A percentile compares a stretch with the other conserved stretches of the same genome.
phyloP scores from a whole-genome alignment of 345 rosid species.

The Murraya koenigii region DNA sequence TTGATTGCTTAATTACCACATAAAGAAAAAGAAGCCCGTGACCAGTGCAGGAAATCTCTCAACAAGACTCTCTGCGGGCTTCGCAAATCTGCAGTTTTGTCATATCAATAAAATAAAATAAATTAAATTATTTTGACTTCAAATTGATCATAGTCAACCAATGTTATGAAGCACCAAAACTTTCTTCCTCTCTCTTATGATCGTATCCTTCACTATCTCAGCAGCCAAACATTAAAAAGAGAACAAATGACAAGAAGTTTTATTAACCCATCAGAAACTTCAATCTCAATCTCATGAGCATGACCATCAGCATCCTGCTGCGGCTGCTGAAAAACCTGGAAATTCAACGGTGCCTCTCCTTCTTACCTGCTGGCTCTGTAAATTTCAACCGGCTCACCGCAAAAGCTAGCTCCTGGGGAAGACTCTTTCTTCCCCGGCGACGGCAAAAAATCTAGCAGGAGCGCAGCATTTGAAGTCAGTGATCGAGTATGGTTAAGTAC shows the following conservation, averaged over 20 bases:
- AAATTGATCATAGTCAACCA: neutral
- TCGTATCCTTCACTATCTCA: conserved; percentile 10
- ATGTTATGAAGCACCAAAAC: neutral
- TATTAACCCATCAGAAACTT: conserved; percentile 20
- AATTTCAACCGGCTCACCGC: conserved; percentile 16
- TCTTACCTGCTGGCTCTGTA: conserved; percentile 20
- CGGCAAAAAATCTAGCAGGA: conserved; percentile 26
- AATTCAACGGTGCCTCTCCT: conserved; percentile 21
- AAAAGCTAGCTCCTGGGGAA: conserved; percentile 5
- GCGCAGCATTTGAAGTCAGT: conserved; percentile 11
- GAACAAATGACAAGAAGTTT: neutral
- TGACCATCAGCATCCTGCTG: conserved; percentile 42
- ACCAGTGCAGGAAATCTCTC: conserved; percentile 48
- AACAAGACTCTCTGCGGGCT: conserved; percentile 44
- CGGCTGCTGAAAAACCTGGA: conserved; percentile 34
- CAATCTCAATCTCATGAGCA: conserved; percentile 15
- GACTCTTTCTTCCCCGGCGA: conserved; percentile 16
- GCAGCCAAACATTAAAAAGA: conserved; percentile 19
- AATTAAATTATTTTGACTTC: neutral
- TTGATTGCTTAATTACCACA: conserved; percentile 31
- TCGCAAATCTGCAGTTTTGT: conserved; percentile 34
- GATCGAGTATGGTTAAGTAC: conserved; percentile 16
- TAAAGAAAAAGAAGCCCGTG: conserved; percentile 55
- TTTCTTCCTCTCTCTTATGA: neutral
- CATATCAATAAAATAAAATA: neutral